phyloP scores from a whole-genome alignment of 805 yeast genomes.

The Yarrowia divulgata region DNA sequence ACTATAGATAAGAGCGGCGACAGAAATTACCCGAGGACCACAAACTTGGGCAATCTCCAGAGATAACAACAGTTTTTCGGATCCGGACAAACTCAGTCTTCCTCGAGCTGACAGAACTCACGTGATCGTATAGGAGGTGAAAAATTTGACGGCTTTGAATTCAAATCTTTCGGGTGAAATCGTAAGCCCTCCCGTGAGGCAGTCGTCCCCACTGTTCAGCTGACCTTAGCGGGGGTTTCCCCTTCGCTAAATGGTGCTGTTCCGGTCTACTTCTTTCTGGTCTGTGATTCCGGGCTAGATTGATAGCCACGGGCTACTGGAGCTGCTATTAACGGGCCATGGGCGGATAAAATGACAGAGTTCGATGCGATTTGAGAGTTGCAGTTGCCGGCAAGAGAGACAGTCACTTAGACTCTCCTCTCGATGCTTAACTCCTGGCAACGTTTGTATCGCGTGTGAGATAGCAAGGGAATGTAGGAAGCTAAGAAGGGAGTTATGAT shows the following conservation, averaged over 20 bases:
- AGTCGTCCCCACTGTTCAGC: not conserved
- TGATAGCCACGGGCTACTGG: not conserved
- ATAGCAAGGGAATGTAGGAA: not conserved
- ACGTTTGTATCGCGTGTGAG: constrained; percentile 15
- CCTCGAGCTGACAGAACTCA: not conserved
- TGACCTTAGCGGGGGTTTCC: not conserved
- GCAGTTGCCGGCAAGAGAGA: not conserved
- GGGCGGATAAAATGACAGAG: constrained; percentile 27
- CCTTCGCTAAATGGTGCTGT: too few species aligned
- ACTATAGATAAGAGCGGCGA: constrained; percentile 12
- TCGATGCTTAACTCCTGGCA: not conserved
- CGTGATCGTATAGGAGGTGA: not conserved
- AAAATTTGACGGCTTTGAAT: not conserved
- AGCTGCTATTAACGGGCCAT: not conserved
- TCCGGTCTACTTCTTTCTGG: not conserved
- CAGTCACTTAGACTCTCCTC: constrained; percentile 6
- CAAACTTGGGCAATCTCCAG: not conserved
- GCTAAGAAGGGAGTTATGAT: not conserved
- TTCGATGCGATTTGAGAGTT: constrained; percentile 6
- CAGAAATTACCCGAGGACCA: not conserved
- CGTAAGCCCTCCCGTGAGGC: too few species aligned
- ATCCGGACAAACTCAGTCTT: not conserved
- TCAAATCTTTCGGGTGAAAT: not conserved
- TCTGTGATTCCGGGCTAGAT: not conserved
- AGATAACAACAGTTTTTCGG: constrained; percentile 9